A percentile compares a stretch with the other conserved stretches of the same genome.
phyloP scores from a whole-genome alignment of 495 filamentous ascomycete species.

The Tuber aestivum region DNA sequence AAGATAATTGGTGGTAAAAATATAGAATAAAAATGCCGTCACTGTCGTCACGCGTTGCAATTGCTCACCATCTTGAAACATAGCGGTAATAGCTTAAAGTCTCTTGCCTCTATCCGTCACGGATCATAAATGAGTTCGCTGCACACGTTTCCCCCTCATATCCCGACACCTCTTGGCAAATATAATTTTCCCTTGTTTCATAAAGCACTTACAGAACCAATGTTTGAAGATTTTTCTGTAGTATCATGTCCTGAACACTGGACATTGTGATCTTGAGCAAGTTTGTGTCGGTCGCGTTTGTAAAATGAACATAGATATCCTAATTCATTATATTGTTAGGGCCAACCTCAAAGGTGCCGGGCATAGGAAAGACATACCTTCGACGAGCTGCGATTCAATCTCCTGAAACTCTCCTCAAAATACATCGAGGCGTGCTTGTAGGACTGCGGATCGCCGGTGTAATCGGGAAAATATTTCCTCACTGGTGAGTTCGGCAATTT shows the following conservation, averaged over 20 bases:
- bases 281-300: conserved; percentile 92
- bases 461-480: conserved; percentile 89
- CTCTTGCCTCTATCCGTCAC: neutral
- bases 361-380: conserved; percentile 45
- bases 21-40: conserved; percentile 1
- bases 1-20: neutral
- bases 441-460: conserved; percentile 56
- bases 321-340: conserved; percentile 14
- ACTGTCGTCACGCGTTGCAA: neutral
- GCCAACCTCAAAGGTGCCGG: neutral
- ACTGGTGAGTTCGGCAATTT: conserved; percentile 79
- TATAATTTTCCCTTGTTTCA: neutral
- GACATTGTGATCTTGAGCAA: conserved; percentile 95
- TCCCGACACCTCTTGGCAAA: neutral
- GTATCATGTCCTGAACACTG: conserved; percentile 98
- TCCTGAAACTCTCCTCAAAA: conserved; percentile 84
- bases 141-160: neutral
- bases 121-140: conserved; percentile 5
- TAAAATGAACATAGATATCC: conserved; percentile 90
- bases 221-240: conserved; percentile 92
- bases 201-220: conserved; percentile 65
- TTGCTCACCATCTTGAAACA: neutral
- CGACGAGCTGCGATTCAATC: conserved; percentile 73
- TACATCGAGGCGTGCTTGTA: conserved; percentile 65
- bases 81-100: neutral